Conservation (phyloP, 169 alveolate species). For the Eimeria necatrix region DNA sequence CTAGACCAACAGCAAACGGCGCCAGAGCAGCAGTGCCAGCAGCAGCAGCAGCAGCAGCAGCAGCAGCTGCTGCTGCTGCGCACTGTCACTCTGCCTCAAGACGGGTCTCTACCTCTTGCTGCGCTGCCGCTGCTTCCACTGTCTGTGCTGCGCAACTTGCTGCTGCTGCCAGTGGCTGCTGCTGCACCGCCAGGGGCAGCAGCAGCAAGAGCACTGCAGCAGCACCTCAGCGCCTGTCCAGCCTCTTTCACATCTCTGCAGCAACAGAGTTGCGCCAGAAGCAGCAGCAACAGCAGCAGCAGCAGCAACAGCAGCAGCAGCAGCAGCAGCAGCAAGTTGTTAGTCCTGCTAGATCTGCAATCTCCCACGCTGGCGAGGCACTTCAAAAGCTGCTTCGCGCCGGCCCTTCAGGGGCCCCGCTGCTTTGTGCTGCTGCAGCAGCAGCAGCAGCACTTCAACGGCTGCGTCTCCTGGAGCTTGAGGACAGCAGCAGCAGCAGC, state of each 20-base stretch:
- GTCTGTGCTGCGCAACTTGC: not conserved
- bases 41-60: slow-evolving; percentile 1
- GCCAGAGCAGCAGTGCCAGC: not conserved
- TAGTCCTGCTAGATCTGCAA: slow-evolving; percentile 54
- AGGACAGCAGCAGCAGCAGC: not conserved
- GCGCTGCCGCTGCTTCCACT: slow-evolving; percentile 50
- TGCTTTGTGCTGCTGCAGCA: slow-evolving; percentile 32
- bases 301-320: slow-evolving; percentile 18
- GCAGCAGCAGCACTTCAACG: slow-evolving; percentile 33
- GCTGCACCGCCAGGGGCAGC: slow-evolving; percentile 23
- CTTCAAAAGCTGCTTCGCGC: slow-evolving; percentile 54
- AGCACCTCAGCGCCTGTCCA: not conserved
- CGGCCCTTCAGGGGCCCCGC: slow-evolving; percentile 51
- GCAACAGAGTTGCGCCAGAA: not conserved
- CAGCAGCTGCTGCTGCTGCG: slow-evolving; percentile 42
- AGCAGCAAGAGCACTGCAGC: slow-evolving; percentile 51
- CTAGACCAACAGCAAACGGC: too few species aligned
- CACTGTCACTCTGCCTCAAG: not conserved
- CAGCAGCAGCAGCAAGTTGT: slow-evolving; percentile 48
- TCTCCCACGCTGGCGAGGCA: slow-evolving; percentile 61
- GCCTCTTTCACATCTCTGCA: not conserved
- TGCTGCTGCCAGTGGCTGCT: slow-evolving; percentile 55
- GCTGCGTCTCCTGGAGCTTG: slow-evolving; percentile 27
- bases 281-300: slow-evolving; percentile 21
- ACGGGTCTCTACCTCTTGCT: slow-evolving; percentile 47